Conservation (phyloP, 2,329 filamentous ascomycete genomes). For the Neurospora sp. region DNA sequence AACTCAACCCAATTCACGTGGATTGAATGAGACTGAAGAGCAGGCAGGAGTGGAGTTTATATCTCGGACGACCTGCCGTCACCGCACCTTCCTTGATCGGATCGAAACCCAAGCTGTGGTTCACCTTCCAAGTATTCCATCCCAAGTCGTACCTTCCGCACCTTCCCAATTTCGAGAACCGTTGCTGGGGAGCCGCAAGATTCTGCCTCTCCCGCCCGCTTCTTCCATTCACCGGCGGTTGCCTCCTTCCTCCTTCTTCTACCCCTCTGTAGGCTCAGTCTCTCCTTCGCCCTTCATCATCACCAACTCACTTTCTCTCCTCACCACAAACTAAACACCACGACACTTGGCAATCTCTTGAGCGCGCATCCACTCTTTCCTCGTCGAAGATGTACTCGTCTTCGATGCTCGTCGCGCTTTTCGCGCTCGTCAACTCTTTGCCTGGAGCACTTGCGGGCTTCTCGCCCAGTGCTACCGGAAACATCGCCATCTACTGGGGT, state of each 20-base stretch:
- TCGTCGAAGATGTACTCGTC: slow-evolving; percentile 1
- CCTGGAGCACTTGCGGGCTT: slow-evolving; percentile 29
- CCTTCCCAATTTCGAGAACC: background rate
- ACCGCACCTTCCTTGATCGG: background rate
- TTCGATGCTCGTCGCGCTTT: slow-evolving; percentile 5
- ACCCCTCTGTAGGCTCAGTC: background rate
- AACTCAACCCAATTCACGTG: background rate
- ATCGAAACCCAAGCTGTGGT: background rate
- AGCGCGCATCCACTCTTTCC: background rate
- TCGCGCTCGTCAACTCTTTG: slow-evolving; percentile 5
- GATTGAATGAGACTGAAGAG: background rate
- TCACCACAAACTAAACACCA: background rate
- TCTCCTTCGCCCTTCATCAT: background rate
- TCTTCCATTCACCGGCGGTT: background rate
- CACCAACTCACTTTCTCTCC: background rate
- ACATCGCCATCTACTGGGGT: slow-evolving; percentile 61
- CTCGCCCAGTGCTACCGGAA: slow-evolving; percentile 34
- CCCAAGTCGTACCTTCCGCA: background rate
- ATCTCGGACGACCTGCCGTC: background rate
- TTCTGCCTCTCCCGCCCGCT: background rate
- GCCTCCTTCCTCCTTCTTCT: background rate
- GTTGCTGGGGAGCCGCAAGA: background rate
- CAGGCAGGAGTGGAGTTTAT: background rate
- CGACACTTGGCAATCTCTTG: background rate
- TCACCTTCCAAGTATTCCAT: background rate